Evolutionary conservation across 257 asterid genomes (phyloP), one percentile per base, ranked within the genome.

Genomic region (Nicotiana benthamiana): DNA sequence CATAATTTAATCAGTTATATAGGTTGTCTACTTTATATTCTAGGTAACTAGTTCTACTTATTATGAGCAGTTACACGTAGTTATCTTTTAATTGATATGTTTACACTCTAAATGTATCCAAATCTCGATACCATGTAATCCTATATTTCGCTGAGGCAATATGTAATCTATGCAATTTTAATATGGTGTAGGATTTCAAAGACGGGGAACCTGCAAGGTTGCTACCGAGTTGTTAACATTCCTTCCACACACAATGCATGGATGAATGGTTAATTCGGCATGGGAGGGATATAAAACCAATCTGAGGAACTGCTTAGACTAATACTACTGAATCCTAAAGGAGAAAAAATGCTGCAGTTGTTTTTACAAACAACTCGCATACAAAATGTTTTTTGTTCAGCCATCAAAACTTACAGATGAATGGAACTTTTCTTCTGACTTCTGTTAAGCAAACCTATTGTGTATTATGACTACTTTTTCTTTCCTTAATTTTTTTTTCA

Each of bases 241-340:
- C 83, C 15, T 93, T 91, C 85, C 99, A 95, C 86, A 53, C 77
- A 24, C 81, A 84, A 2, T 95, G 99, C 90, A 85, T 93, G 79
- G 97, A 95, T 67, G 93, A 87, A 84, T 95, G 98, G 99, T 92
- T 95, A 64, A 16, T 77, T 72, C 89, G 93, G 51, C 95, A 92
- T 57, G 94, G 91, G 3, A 89, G 85, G 68, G 30, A 60, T 16
- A 24, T 24, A 61, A 61, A 24, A 24, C 34, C 34, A 61, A 61
- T 36, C 11, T 36, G 9, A 67, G 30, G 22, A 68, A 68, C 76
- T n/a, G 20, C 76, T 10, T 36, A 20, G 32, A 11, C 22, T 12
- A 68, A 68, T 11, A 40, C 57, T 68, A n/a, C 32, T 20, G 20
- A 68, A 40, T 68, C 57, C 77, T 43, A 43, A 68, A 9, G 53